Percentiles rank a stretch among this genome's conserved stretches.
These are phyloP conservation scores for Scopulariopsis brevicaulis DNA, from an alignment of 2,329 filamentous ascomycete species.

Conservation along the genomic window DNA sequence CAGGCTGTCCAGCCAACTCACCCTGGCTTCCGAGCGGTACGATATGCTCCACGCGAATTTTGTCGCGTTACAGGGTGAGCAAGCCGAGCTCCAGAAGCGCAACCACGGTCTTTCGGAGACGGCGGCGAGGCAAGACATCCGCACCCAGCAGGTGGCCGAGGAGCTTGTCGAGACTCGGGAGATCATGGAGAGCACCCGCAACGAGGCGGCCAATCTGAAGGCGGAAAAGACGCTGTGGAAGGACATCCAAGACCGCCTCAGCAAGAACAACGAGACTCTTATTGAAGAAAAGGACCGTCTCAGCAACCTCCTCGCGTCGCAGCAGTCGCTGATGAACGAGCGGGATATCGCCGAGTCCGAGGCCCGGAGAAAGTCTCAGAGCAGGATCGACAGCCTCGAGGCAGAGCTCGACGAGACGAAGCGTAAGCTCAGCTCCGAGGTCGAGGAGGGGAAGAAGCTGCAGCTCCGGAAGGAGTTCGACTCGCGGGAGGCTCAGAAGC, in stretches of 20 bases:
- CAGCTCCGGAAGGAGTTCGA: slow-evolving; percentile 84
- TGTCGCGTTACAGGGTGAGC: slow-evolving; percentile 71
- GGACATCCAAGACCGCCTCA: slow-evolving; percentile 79
- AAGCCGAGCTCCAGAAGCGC: slow-evolving; percentile 75
- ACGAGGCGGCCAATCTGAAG: slow-evolving; percentile 85
- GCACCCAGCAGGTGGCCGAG: slow-evolving; percentile 83
- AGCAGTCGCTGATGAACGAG: slow-evolving; percentile 87
- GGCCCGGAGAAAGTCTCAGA: slow-evolving; percentile 66
- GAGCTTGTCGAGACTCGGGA: slow-evolving; percentile 81
- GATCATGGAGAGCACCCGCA: slow-evolving; percentile 74
- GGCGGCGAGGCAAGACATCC: slow-evolving; percentile 80
- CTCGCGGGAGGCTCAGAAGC: slow-evolving; percentile 73
- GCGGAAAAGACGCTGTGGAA: slow-evolving; percentile 94
- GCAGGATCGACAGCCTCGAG: slow-evolving; percentile 68
- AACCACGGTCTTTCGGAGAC: slow-evolving; percentile 67
- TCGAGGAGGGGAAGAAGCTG: slow-evolving; percentile 75
- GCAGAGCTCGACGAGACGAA: slow-evolving; percentile 67
- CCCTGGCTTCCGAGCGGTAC: slow-evolving; percentile 70
- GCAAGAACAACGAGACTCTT: slow-evolving; percentile 76
- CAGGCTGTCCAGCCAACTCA: slow-evolving; percentile 68
- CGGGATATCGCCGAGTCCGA: slow-evolving; percentile 78
- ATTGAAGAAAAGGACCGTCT: slow-evolving; percentile 76
- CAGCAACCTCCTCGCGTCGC: slow-evolving; percentile 69
- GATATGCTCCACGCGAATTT: slow-evolving; percentile 88
- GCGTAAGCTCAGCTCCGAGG: slow-evolving; percentile 71